Evolutionary conservation across 2,329 filamentous ascomycete species (phyloP).

Genomic region (Drechslera avenae): DNA sequence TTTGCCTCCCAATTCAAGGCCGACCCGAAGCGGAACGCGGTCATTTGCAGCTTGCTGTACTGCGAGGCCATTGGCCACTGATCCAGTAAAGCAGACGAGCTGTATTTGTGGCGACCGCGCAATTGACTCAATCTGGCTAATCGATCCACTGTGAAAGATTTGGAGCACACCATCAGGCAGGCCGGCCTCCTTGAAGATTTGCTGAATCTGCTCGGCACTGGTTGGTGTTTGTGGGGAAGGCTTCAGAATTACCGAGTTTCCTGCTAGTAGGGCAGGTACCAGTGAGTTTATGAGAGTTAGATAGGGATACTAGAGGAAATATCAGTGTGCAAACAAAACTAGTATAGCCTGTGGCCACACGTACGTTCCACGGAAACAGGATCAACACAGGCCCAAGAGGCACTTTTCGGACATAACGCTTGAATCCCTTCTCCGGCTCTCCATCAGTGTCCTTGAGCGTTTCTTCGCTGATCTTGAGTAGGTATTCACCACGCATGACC

Average conservation of each 20-base stretch:
- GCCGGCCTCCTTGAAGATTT: constrained; percentile 79
- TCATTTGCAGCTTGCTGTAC: constrained; percentile 85
- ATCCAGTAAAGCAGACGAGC: constrained; percentile 91
- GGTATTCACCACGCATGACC: constrained; percentile 81
- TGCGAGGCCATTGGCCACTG: constrained; percentile 82
- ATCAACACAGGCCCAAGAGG: constrained; percentile 87
- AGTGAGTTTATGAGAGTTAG: constrained; percentile 91
- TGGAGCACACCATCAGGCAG: constrained; percentile 84
- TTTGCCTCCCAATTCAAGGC: constrained; percentile 91
- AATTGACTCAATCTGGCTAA: constrained; percentile 75
- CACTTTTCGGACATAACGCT: constrained; percentile 84
- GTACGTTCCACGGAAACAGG: constrained; percentile 94
- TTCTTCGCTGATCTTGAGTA: constrained; percentile 82
- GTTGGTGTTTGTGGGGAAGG: constrained; percentile 95
- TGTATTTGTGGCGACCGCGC: constrained; percentile 77
- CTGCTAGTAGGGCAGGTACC: constrained; percentile 86
- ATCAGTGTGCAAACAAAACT: constrained; percentile 24
- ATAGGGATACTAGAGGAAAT: constrained; percentile 78
- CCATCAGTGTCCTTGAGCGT: constrained; percentile 80
- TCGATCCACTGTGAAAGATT: constrained; percentile 87
- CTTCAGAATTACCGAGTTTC: constrained; percentile 91
- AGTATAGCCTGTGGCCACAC: constrained; percentile 46
- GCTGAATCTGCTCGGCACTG: constrained; percentile 80
- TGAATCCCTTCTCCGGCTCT: constrained; percentile 85
- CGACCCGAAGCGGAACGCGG: constrained; percentile 77